Evolutionary conservation across 139 green algal species (phyloP).

Genomic region (Closterium sp.): DNA sequence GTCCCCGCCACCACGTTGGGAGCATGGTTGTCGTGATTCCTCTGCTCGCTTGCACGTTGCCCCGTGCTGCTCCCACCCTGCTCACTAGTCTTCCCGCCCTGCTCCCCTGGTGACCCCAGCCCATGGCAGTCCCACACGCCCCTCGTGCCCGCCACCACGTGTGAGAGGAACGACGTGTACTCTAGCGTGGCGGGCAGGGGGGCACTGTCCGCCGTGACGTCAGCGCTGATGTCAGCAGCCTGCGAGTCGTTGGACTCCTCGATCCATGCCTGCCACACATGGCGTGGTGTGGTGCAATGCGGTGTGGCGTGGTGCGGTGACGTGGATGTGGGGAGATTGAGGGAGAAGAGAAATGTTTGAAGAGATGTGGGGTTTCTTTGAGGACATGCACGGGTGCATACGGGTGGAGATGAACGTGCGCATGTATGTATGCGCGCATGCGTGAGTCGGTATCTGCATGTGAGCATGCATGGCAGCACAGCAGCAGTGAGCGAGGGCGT

Average conservation of each 20-base stretch:
- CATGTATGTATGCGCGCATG: not conserved
- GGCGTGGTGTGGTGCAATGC: not conserved
- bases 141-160: not conserved
- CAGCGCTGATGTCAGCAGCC: not conserved
- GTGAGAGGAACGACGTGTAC: not conserved
- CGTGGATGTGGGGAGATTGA: no score
- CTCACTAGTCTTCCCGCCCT: no score
- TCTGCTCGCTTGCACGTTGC: no score
- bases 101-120: no score
- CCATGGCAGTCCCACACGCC: no score
- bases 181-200: not conserved
- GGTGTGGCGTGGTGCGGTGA: not conserved
- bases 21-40: no score
- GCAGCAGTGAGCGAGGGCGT: not conserved
- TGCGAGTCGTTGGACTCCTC: not conserved
- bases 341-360: no score
- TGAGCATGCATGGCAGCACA: not conserved
- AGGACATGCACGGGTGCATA: no score
- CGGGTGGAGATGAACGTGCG: no score
- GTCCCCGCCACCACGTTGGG: not conserved
- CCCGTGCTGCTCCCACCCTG: no score
- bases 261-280: not conserved
- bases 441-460: not conserved
- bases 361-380: no score
- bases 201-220: not conserved